Percentiles rank a stretch among this genome's conserved stretches.
These are phyloP conservation scores for Cymbopogon citratus DNA, from an alignment of 176 grass and related monocot genomes.

Conservation along the genomic window DNA sequence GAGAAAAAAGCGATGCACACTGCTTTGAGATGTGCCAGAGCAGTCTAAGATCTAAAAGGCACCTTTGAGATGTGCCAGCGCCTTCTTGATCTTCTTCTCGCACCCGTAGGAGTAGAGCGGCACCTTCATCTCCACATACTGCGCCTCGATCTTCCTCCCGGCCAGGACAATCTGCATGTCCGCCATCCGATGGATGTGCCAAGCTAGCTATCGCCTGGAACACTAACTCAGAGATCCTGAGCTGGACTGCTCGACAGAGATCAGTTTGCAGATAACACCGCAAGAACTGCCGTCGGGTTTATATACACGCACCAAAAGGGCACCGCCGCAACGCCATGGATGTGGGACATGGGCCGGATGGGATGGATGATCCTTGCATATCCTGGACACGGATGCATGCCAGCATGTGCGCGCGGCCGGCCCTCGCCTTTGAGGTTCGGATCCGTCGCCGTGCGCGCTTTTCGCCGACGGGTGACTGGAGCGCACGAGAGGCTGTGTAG, in stretches of 20 bases:
- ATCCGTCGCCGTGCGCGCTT: constrained; percentile 6
- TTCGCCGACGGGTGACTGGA: background rate
- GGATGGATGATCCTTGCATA: background rate
- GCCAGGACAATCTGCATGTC: constrained; percentile 77
- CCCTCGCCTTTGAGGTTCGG: constrained; percentile 6
- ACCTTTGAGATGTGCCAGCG: constrained; percentile 67
- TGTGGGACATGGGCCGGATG: background rate
- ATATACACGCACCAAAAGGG: constrained; percentile 21
- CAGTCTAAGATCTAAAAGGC: background rate
- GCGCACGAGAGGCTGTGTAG: constrained; percentile 2
- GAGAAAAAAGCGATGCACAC: too few relatives aligned
- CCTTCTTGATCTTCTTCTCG: constrained; percentile 95
- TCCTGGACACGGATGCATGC: background rate
- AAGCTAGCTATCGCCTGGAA: background rate
- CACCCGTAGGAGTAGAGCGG: constrained; percentile 90
- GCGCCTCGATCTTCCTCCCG: constrained; percentile 59
- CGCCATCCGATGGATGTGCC: constrained; percentile 33
- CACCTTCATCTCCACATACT: constrained; percentile 93
- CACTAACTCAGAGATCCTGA: constrained; percentile 8
- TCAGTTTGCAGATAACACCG: background rate
- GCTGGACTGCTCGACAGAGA: background rate
- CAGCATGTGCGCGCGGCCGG: constrained; percentile 9
- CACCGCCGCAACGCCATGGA: background rate
- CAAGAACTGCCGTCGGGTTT: background rate
- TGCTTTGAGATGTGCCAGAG: too few relatives aligned